Base-by-base conservation (phyloP, 768 basidiomycete genomes). In the Russula virescens region DNA sequence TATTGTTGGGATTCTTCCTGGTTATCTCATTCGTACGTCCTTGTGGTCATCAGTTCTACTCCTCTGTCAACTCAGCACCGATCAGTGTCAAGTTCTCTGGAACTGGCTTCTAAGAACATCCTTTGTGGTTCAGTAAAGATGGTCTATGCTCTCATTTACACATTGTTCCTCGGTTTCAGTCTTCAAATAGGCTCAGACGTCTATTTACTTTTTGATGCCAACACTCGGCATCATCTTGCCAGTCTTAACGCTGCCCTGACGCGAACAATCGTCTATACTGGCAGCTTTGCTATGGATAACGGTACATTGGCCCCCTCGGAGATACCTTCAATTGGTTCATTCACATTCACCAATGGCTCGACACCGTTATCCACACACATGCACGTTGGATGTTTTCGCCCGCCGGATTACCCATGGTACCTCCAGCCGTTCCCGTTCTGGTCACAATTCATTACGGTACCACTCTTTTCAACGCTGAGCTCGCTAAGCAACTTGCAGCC, bases 1-100 rank as follows among this genome's bases (percentile, higher is more conserved):
- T 26, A 90, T 95, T 59, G 89, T 95, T 35, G 85, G 90, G 42
- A 93, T 96, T 63, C 80, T 95, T 49, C 93, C 93, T n/a, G 93
- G 91, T 1, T 94, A 88, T 73, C 80, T 91, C 54, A 89, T 92
- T 62, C 72, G 90, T 90, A 71, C 62, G 86, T 75, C 13, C 49
- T 45, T 47, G 40, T 38, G 11, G 21, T 61, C 47, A 68, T 60
- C 21, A 19, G n/a, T 26, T 68, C 62, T 16, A 45, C 66, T 26
- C 51, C 40, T 38, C 48, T 46, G 52, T 25, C 55, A 61, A n/a
- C 21, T 68, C 52, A 47, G 34, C 23, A 18, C 40, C 18, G 6
- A 60, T 76, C 38, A 82, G 91, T 93, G 68, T 91, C 84, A 67
- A 89, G 89, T 69, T 89, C 90, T 25, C 78, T 92, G 65, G 90